Evolutionary conservation across 805 yeast genomes (phyloP).

Genomic region (Candida parachauliodes): DNA sequence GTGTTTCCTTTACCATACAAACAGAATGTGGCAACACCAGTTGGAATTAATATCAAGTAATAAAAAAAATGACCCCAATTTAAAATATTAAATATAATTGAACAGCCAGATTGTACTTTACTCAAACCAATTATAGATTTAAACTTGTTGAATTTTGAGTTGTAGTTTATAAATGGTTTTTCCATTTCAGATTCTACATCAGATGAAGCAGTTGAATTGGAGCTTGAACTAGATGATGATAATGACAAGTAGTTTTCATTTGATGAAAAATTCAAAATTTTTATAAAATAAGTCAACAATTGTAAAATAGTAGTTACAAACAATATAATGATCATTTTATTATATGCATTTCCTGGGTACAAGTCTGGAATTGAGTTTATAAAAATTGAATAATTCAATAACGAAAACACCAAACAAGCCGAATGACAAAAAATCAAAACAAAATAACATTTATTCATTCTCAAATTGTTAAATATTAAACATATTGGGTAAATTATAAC

Average conservation of each 20-base stretch:
- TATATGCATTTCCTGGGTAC: conserved; percentile 76
- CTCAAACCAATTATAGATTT: conserved; percentile 5
- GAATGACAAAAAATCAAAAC: conserved; percentile 54
- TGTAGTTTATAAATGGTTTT: not conserved
- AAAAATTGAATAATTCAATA: conserved; percentile 55
- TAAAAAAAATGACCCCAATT: conserved; percentile 66
- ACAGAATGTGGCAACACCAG: conserved; percentile 63
- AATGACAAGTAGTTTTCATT: conserved; percentile 13
- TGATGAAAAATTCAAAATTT: conserved; percentile 14
- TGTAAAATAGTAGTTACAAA: conserved; percentile 53
- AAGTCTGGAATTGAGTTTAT: conserved; percentile 55
- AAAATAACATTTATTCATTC: conserved; percentile 48
- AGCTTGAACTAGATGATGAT: conserved; percentile 12
- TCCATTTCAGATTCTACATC: conserved; percentile 1
- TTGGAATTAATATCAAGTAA: conserved; percentile 54
- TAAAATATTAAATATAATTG: conserved; percentile 40
- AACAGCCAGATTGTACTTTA: conserved; percentile 13
- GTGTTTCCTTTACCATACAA: conserved; percentile 62
- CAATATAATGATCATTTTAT: conserved; percentile 60
- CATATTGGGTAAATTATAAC: conserved; percentile 64
- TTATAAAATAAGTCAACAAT: conserved; percentile 48
- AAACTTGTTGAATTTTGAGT: conserved; percentile 1
- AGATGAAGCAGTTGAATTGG: conserved; percentile 1
- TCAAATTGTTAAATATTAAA: conserved; percentile 59
- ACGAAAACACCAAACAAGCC: conserved; percentile 43